Evolutionary conservation across 116 monocot genomes (phyloP).

Genomic region (Cymodocea nodosa): DNA sequence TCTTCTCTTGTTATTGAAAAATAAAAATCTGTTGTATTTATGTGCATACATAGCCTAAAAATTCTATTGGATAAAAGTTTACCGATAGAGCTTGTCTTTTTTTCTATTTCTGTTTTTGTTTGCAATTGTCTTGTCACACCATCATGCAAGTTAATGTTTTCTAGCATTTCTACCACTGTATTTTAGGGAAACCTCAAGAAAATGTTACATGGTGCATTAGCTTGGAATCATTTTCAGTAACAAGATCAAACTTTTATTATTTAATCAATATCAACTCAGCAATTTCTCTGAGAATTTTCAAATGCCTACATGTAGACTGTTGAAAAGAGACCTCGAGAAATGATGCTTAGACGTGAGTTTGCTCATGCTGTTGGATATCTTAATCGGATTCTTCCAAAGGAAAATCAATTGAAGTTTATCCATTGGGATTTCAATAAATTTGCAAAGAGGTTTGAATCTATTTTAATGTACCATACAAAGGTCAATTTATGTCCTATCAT

Average conservation of each 20-base stretch:
- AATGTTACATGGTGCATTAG: too few species aligned
- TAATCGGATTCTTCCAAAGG: slow-evolving; percentile 81
- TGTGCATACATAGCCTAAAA: too few species aligned
- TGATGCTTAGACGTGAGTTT: slow-evolving; percentile 97
- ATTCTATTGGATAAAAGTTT: too few species aligned
- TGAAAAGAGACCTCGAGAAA: slow-evolving; percentile 99
- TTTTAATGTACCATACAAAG: not conserved
- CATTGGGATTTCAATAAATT: slow-evolving; percentile 99
- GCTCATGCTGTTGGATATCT: slow-evolving; percentile 88
- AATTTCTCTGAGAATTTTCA: not conserved
- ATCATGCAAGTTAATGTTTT: too few species aligned
- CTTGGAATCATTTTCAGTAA: too few species aligned
- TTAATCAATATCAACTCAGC: not conserved
- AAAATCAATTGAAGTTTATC: slow-evolving; percentile 83
- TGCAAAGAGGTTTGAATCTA: slow-evolving; percentile 67
- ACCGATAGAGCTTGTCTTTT: too few species aligned
- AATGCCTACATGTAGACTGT: slow-evolving; percentile 43
- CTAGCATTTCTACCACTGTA: too few species aligned
- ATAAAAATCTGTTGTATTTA: too few species aligned
- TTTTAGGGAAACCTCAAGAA: too few species aligned
- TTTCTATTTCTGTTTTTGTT: too few species aligned
- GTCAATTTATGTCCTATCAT: slow-evolving; percentile 1
- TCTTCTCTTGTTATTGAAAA: too few species aligned
- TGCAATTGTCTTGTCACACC: too few species aligned
- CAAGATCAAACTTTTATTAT: not conserved